These are phyloP conservation scores for Peronospora belbahrii DNA, from an alignment of 352 stramenopile species.

Conservation along the genomic window DNA sequence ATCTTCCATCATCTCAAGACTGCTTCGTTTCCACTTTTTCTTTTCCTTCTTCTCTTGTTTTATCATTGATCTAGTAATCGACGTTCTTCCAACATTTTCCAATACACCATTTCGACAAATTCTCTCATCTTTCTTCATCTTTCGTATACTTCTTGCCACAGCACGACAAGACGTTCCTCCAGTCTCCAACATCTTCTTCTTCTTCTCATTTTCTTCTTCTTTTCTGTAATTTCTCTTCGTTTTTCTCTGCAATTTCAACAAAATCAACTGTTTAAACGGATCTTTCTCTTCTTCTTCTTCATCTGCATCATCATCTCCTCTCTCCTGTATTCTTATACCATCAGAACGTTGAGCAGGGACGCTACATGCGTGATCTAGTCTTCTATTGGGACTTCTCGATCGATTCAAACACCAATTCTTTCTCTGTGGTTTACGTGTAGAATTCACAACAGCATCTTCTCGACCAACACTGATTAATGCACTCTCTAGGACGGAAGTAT, in stretches of 20 bases:
- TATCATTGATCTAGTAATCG: conserved; percentile 15
- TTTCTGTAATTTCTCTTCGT: conserved; percentile 11
- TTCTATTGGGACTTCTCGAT: conserved; percentile 1
- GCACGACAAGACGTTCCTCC: conserved; percentile 2
- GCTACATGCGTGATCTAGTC: not conserved
- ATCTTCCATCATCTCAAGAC: conserved; percentile 16
- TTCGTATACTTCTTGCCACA: conserved; percentile 8
- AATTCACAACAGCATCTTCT: conserved; percentile 23
- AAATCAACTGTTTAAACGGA: conserved; percentile 14
- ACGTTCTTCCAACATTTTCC: conserved; percentile 13
- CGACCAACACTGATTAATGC: conserved; percentile 22
- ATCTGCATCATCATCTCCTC: conserved; percentile 4
- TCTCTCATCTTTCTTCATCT: conserved; percentile 6
- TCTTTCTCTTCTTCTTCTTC: conserved; percentile 16
- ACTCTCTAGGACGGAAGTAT: conserved; percentile 29
- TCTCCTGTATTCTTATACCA: conserved; percentile 4
- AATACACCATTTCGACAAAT: conserved; percentile 10
- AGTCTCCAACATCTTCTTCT: no score
- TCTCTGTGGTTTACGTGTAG: conserved; percentile 21
- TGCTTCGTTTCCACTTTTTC: conserved; percentile 20
- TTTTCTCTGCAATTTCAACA: conserved; percentile 11
- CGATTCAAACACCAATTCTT: conserved; percentile 10
- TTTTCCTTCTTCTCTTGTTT: conserved; percentile 23
- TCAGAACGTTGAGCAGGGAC: not conserved
- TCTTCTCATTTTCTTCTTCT: not conserved